These are phyloP conservation scores for Fraxinus cuspidata DNA, from an alignment of 257 asterid genomes.

Conservation along the genomic window DNA sequence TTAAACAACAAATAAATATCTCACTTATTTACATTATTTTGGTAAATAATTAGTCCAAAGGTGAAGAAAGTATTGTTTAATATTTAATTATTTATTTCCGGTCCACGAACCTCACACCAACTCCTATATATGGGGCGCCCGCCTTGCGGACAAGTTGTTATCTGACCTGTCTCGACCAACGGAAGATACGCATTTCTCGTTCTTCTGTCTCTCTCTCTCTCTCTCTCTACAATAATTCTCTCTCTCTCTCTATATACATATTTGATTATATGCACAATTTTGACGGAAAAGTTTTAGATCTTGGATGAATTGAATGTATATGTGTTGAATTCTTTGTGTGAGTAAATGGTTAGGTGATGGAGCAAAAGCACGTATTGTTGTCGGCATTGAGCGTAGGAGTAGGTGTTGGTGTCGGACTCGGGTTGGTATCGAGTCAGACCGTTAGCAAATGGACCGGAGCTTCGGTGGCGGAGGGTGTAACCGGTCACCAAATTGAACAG, in stretches of 20 bases:
- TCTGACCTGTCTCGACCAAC: slow-evolving; percentile 41
- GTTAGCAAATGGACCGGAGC: slow-evolving; percentile 60
- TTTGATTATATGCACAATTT: slow-evolving; percentile 19
- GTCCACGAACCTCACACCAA: slow-evolving; percentile 21
- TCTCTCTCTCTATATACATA: neutral
- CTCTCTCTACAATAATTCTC: neutral
- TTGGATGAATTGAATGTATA: neutral
- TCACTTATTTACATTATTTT: no score
- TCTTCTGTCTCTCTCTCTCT: slow-evolving; percentile 8
- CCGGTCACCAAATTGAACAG: slow-evolving; percentile 41
- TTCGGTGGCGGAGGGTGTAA: slow-evolving; percentile 44
- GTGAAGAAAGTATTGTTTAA: neutral
- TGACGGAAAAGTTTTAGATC: slow-evolving; percentile 11
- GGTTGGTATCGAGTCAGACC: slow-evolving; percentile 71
- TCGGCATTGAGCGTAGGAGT: slow-evolving; percentile 93
- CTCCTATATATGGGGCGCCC: slow-evolving; percentile 35
- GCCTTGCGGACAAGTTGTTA: slow-evolving; percentile 7
- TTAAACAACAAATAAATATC: no score
- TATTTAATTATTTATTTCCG: slow-evolving; percentile 24
- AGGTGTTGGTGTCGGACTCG: slow-evolving; percentile 86
- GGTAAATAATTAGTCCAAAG: slow-evolving; percentile 4
- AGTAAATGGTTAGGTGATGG: slow-evolving; percentile 50
- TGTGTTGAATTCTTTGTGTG: slow-evolving; percentile 10
- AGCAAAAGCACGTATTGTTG: slow-evolving; percentile 69
- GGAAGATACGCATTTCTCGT: slow-evolving; percentile 39